A percentile compares a stretch with the other conserved stretches of the same genome.
Conservation (phyloP, 179 eudicot genomes). For the Gypsophila paniculata region DNA sequence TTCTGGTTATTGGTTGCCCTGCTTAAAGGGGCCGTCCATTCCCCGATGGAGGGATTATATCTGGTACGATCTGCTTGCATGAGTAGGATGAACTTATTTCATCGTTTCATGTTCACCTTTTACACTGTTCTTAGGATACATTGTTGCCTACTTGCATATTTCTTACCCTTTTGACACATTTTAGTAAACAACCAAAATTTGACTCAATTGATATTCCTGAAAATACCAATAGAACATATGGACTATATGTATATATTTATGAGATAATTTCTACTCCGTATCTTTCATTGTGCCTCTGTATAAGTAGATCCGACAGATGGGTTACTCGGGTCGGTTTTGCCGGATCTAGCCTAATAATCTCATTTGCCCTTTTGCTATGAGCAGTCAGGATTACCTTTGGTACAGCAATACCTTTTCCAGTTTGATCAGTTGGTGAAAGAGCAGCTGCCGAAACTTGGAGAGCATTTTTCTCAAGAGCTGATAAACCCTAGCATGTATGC, state of each 20-base stretch:
- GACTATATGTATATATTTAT: too few species aligned
- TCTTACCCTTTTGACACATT: not conserved
- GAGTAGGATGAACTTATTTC: not conserved
- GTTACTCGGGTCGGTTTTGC: not conserved
- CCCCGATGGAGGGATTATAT: constrained; percentile 97
- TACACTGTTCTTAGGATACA: too few species aligned
- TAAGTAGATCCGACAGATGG: too few species aligned
- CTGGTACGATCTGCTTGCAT: constrained; percentile 42
- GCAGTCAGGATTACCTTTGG: constrained; percentile 96
- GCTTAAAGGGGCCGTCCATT: constrained; percentile 92
- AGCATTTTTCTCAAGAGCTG: constrained; percentile 81
- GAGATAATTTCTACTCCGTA: too few species aligned
- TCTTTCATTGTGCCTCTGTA: too few species aligned
- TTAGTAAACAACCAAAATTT: not conserved
- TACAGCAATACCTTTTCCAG: constrained; percentile 88
- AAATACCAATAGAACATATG: too few species aligned
- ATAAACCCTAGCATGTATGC: constrained; percentile 98
- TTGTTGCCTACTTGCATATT: too few species aligned
- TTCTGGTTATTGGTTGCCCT: constrained; percentile 96
- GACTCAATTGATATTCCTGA: too few species aligned
- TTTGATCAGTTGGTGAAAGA: constrained; percentile 77
- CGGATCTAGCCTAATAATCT: constrained; percentile 2
- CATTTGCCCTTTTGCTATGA: constrained; percentile 20
- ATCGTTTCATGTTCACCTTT: constrained; percentile 8
- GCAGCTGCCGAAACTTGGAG: constrained; percentile 79